Evolutionary conservation across 305 asterid species (phyloP).

Genomic region (Lippia alba): DNA sequence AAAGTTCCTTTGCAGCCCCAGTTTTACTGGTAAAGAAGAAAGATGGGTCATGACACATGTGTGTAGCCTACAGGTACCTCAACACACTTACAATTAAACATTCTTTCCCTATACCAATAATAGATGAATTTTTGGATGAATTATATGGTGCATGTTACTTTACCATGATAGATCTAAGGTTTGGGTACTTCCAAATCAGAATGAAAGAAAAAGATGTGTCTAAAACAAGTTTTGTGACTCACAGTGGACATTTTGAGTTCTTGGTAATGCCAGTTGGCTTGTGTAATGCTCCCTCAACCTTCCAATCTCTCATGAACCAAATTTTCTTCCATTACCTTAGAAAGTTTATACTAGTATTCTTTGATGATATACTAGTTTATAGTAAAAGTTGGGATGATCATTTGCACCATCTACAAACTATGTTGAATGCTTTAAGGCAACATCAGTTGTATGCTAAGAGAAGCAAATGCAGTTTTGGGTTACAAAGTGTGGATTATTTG

Average conservation of each 20-base stretch:
- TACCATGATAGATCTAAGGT: background rate
- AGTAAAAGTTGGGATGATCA: background rate
- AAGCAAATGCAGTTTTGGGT: background rate
- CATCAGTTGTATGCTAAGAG: background rate
- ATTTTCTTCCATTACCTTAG: background rate
- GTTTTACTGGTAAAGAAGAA: background rate
- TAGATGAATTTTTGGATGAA: background rate
- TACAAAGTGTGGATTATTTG: background rate
- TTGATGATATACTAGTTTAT: background rate
- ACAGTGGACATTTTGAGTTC: background rate
- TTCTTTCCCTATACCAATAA: background rate
- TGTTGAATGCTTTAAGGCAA: background rate
- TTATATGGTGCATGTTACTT: background rate
- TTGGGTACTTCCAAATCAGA: background rate
- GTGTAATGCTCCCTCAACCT: background rate
- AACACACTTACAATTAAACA: background rate
- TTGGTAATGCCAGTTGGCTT: constrained; percentile 6
- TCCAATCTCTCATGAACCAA: background rate
- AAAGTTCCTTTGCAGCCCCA: background rate
- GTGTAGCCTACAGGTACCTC: background rate
- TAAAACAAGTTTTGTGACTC: background rate
- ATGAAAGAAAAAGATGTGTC: no score
- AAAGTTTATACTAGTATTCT: background rate
- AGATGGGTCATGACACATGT: background rate
- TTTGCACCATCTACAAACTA: background rate